A percentile compares a stretch with the other conserved stretches of the same genome.
phyloP scores from a whole-genome alignment of 2,329 filamentous ascomycete genomes.

The Xylaria sp. region DNA sequence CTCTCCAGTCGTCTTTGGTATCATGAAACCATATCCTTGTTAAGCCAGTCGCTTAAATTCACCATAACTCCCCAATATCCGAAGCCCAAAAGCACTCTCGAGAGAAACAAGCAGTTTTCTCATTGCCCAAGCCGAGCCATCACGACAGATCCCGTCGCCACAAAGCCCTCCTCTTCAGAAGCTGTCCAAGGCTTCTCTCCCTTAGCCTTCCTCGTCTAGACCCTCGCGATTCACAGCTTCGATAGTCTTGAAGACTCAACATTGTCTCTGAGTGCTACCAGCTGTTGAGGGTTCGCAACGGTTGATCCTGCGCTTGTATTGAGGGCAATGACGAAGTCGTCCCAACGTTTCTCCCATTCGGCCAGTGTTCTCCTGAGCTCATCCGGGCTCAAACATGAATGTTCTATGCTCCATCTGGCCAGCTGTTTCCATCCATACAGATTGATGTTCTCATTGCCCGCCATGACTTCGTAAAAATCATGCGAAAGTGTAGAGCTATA shows the following conservation, averaged over 20 bases:
- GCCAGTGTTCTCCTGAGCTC: constrained; percentile 54
- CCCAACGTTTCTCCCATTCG: constrained; percentile 68
- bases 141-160: neutral
- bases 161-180: too few relatives aligned
- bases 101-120: neutral
- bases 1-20: neutral
- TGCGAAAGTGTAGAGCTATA: constrained; percentile 75
- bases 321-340: constrained; percentile 61
- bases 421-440: constrained; percentile 78
- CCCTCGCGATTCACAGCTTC: constrained; percentile 16
- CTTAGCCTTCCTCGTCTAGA: neutral
- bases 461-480: constrained; percentile 81
- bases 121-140: neutral
- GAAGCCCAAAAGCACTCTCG: neutral
- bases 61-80: neutral
- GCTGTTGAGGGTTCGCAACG: neutral
- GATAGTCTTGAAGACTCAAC: constrained; percentile 48
- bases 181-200: neutral
- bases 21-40: constrained; percentile 7
- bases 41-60: constrained; percentile 4
- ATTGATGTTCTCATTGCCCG: constrained; percentile 73
- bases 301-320: neutral
- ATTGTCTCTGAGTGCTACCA: constrained; percentile 51
- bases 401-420: constrained; percentile 70
- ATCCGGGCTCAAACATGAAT: constrained; percentile 63